Evolutionary conservation across 1,139 yeast species (phyloP), one percentile per base, ranked within the genome.

Genomic region (Candida labiduridarum): DNA sequence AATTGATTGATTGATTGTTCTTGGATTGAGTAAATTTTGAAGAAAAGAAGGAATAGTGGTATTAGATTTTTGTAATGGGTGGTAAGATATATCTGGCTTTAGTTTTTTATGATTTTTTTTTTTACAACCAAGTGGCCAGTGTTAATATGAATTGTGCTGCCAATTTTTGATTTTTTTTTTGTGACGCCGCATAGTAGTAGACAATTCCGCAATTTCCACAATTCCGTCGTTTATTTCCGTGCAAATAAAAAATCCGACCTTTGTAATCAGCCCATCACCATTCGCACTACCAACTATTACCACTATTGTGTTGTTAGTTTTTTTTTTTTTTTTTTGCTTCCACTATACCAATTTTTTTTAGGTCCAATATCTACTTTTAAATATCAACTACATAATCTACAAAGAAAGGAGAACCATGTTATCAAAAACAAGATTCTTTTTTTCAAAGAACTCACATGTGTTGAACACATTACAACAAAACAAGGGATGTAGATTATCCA

Each of bases 351-450:
- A 25, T 7, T 9, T 25, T 22, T 22, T 8, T 25, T 7, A 8
- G 16, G 19, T 31, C 40, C 7, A 15, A 35, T 15, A 35, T 18
- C 12, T 35, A 14, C 40, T 14, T 35, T 2, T 15, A 14, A n/a
- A 7, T 11, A 35, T 7, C 18, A 25, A 25, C 29, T 25, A 25
- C 29, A 9, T 25, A 25, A 4, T 25, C 29, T 25, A 25, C 8
- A 33, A 11, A 4, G 10, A 35, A 2, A 35, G 18, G 10, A 9
- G 29, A 25, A 25, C 29, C 41, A 69, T 69, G 71, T 64, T 70
- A 52, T 71, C 75, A 45, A 69, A 70, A 56, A 64, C 78, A 10
- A 68, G 72, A 54, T 75, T 76, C 61, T 77, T 72, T 63, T 77
- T 78, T 61, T 68, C 79, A 41, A 68, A 66, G 59, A 78, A 77